Base-by-base conservation (phyloP, 345 rosid species). In the Pistacia vera region DNA sequence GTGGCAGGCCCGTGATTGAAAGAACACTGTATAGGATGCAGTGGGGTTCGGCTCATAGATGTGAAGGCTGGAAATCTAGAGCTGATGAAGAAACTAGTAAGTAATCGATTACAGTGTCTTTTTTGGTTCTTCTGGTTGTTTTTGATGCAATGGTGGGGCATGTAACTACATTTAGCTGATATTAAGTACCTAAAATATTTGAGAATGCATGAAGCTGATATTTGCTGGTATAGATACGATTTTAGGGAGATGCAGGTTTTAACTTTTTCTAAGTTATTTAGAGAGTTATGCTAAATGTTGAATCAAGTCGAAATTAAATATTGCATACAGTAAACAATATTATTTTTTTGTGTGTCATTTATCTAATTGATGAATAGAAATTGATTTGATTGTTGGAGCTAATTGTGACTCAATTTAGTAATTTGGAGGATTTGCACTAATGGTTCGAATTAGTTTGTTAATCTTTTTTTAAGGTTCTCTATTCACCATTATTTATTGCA, bases 11-110 rank as follows among this genome's bases (percentile, higher is more conserved):
- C 1, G 96, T 93, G 62, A 95, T 95, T 80, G 99, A 95, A 81
- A 97, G 92, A 95, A 95, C 78, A 95, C 96, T 95, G 25, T 95
- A 91, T 63, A 82, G 98, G 71, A 91, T 91, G 98, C 99, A 95
- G 68, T 95, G 99, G 99, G 97, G 99, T 3, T 69, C 89, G 33
- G 90, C 95, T 5, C 77, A 84, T 82, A 86, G 99, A 9, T 95
- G 99, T 63, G 99, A 90, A 77, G 97, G 99, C 25, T 93, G 97
- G 98, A 85, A 77, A 64, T 93, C 98, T 35, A 88, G 82, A 85
- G 87, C 89, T 63, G 93, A 90, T 28, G 97, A 95, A 59, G 99
- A 95, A 84, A 95, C 97, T 67, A 90, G 98, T 95, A 71, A 84
- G 81, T 85, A 88, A 67, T 14, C 60, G 51, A 56, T 56, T 71